Percentiles rank a stretch among this genome's conserved stretches.
These are phyloP conservation scores for Hemileccinum rubropunctum DNA, from an alignment of 768 basidiomycete genomes.

Conservation along the genomic window DNA sequence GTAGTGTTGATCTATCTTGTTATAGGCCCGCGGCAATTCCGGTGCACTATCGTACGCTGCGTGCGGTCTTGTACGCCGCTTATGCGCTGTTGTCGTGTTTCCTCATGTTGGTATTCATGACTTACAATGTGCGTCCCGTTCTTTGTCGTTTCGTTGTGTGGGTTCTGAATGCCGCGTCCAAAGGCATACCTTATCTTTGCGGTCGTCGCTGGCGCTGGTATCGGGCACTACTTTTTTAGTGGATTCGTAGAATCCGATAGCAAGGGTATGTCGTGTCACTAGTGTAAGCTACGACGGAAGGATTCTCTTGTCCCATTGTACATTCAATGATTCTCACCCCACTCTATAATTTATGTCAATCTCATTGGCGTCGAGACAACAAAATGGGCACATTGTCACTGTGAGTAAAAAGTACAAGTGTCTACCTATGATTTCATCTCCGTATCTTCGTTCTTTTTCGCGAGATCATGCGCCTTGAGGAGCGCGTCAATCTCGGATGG, in stretches of 20 bases:
- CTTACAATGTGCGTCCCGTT: slow-evolving; percentile 78
- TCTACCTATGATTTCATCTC: slow-evolving; percentile 61
- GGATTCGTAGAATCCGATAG: slow-evolving; percentile 59
- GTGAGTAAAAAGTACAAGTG: slow-evolving; percentile 9
- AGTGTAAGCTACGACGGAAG: slow-evolving; percentile 10
- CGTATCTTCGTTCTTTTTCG: slow-evolving; percentile 82
- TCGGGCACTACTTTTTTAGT: slow-evolving; percentile 81
- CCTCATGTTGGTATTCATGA: slow-evolving; percentile 97
- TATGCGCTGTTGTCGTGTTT: slow-evolving; percentile 81
- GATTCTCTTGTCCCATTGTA: neutral
- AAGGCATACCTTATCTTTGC: slow-evolving; percentile 89
- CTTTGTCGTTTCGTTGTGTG: neutral
- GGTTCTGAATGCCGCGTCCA: neutral
- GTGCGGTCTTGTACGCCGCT: slow-evolving; percentile 71
- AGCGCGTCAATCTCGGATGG: slow-evolving; percentile 87
- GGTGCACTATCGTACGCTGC: slow-evolving; percentile 43
- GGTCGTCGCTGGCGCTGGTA: slow-evolving; percentile 75
- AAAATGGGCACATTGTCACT: neutral
- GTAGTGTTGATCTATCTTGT: slow-evolving; percentile 40
- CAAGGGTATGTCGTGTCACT: slow-evolving; percentile 84
- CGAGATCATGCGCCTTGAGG: slow-evolving; percentile 73
- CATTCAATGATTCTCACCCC: neutral
- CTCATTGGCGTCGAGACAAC: too few species aligned
- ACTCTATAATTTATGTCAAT: too few species aligned
- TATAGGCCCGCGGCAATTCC: slow-evolving; percentile 3